Base-by-base conservation (phyloP, 257 asterid species). In the Solanum virginianum region DNA sequence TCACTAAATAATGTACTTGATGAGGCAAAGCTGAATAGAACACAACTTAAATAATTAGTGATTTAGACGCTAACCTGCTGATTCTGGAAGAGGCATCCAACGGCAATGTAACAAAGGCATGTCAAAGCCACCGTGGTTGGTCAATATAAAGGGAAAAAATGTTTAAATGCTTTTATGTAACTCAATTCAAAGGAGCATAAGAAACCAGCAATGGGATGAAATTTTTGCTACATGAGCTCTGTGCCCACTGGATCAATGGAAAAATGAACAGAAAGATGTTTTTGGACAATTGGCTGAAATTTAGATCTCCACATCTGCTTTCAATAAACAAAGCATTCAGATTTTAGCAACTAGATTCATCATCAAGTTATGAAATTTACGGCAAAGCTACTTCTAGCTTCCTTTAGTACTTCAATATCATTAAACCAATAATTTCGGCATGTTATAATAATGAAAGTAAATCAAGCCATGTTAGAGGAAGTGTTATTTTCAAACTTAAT, bases 201-300 rank as follows among this genome's bases (percentile, higher is more conserved):
- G 57, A 39, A 72, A 72, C 57, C 57, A 72, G 36, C 55, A 77
- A 53, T 53, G 82, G 63, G 74, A 66, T 45, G 83, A 85, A 51
- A 20, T 89, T 91, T 91, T 88, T 36, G 90, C 84, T 93, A 93
- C 97, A 94, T 93, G 77, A 94, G 95, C 90, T 94, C 94, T 16
- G 89, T 89, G 88, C 94, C 97, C 39, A 91, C 85, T 55, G 97
- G 98, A 88, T 92, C 98, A 22, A 94, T 92, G 1, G 91, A 90
- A 83, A 87, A 93, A 86, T 91, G 89, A 83, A 91, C 85, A 11
- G 85, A 88, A 17, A 93, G 84, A 66, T 87, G 88, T 88, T 90
- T 90, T 65, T 84, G 89, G 89, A 88, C 83, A 87, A 92, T 89
- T 84, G 93, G 91, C 86, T 71, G 84, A 81, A 91, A 90, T 77